These are phyloP conservation scores for Rubia balearica DNA, from an alignment of 305 asterid species.

Conservation along the genomic window DNA sequence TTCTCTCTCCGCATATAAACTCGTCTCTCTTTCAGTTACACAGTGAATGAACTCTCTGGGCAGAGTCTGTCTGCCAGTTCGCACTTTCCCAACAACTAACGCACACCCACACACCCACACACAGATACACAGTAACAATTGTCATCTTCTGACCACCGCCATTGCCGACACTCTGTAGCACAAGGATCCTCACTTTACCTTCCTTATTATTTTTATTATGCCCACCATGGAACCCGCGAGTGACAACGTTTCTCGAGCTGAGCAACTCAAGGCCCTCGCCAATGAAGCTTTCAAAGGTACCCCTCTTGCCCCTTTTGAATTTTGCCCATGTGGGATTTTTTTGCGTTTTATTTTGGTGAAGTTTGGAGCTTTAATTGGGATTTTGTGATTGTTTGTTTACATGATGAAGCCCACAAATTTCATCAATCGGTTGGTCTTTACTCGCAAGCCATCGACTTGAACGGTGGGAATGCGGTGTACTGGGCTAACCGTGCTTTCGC, in stretches of 20 bases:
- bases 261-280: conserved; percentile 67
- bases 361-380: conserved; percentile 2
- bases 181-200: not conserved
- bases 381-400: conserved; percentile 7
- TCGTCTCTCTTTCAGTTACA: conserved; percentile 3
- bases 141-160: conserved; percentile 2
- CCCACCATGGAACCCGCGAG: conserved; percentile 80
- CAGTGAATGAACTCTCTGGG: conserved; percentile 6
- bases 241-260: conserved; percentile 52
- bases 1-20: not conserved
- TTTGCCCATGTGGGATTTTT: not conserved
- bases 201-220: conserved; percentile 28
- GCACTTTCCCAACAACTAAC: not conserved
- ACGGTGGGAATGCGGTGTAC: conserved; percentile 67
- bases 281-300: conserved; percentile 94
- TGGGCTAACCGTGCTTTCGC: conserved; percentile 98
- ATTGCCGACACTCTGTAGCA: not conserved
- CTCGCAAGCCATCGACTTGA: conserved; percentile 74
- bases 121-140: not conserved
- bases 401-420: conserved; percentile 57
- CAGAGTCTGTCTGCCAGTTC: not conserved
- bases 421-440: conserved; percentile 91
- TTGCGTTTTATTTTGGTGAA: not conserved
- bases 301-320: not conserved
- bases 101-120: not conserved